A percentile compares a stretch with the other conserved stretches of the same genome.
These are phyloP conservation scores for Candida quercuum DNA, from an alignment of 805 yeast species.

Conservation along the genomic window DNA sequence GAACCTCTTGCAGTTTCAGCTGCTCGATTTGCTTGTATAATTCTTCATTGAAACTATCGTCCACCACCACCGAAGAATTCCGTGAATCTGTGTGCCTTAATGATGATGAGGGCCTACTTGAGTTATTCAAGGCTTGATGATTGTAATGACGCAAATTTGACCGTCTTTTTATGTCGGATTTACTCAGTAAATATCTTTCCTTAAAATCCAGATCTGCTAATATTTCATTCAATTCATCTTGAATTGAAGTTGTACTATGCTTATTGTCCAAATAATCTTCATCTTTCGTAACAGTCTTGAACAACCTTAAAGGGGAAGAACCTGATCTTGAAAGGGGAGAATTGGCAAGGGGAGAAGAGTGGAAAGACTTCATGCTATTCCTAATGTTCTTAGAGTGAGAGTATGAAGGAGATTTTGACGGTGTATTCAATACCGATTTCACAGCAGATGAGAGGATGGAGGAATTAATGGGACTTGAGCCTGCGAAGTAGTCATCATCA, in stretches of 20 bases:
- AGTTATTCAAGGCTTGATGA: neutral
- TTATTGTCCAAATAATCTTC: neutral
- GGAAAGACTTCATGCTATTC: constrained; percentile 1
- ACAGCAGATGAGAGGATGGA: constrained; percentile 16
- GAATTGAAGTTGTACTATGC: neutral
- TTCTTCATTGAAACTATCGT: too few relatives aligned
- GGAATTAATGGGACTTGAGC: neutral
- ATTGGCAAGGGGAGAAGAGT: constrained; percentile 10
- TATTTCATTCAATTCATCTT: constrained; percentile 10
- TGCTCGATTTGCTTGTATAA: neutral
- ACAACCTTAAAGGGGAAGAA: neutral
- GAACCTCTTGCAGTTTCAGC: neutral
- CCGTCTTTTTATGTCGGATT: constrained; percentile 4
- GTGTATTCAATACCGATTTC: constrained; percentile 13
- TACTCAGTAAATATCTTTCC: constrained; percentile 11
- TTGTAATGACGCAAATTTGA: neutral
- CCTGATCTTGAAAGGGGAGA: constrained; percentile 1
- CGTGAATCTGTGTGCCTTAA: too few relatives aligned
- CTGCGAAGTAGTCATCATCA: neutral
- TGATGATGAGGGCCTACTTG: constrained; percentile 8
- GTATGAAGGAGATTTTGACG: constrained; percentile 14
- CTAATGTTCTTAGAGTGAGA: neutral
- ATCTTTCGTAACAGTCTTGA: neutral
- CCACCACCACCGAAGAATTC: too few relatives aligned
- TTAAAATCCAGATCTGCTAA: constrained; percentile 15